Evolutionary conservation across 345 rosid species (phyloP), one percentile per base, ranked within the genome.

Genomic region (Eucalyptus virginea): DNA sequence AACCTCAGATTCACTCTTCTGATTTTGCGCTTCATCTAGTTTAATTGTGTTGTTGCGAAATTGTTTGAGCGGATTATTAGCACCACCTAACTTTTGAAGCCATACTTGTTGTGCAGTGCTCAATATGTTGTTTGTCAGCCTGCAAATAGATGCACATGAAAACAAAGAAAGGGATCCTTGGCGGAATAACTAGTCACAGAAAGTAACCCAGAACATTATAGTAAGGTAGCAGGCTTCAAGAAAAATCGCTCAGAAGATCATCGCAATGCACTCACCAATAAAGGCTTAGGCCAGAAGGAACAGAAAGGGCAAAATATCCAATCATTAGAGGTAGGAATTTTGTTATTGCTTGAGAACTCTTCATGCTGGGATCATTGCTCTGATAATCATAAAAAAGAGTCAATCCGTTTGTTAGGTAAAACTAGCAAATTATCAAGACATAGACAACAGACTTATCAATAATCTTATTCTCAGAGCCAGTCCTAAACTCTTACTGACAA

Each of bases 271-370:
- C 98, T 94, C 92, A 97, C 99, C 99, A 98, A 89, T 98, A 98
- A 87, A 98, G 97, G 92, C 99, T 97, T 92, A 98, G 93, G 93
- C 99, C 99, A 65, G 99, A 98, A 89, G 99, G 99, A 93, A 97
- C 99, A n/a, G 98, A 98, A 65, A 98, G 95, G 88, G 99, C 89
- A 94, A 97, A 98, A 90, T 98, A 98, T 90, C 99, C 99, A 60
- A 98, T 96, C 97, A 98, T 91, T 86, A 98, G 90, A 11, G 99
- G 99, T 23, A 97, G 98, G 89, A 98, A 90, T 92, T 97, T 94
- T 2, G 97, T 95, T 90, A 98, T 88, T 5, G 93, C 96, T 94
- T 97, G 99, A 89, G 99, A 95, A 92, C 88, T 96, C 96, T 98
- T 95, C 98, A 94, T 88, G 91, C 93, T 96, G 72, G 99, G 98